Percentiles rank a stretch among this genome's conserved stretches.
Evolutionary conservation across 2,329 filamentous ascomycete genomes (phyloP).

Genomic region (Pezicula neosporulosa): DNA sequence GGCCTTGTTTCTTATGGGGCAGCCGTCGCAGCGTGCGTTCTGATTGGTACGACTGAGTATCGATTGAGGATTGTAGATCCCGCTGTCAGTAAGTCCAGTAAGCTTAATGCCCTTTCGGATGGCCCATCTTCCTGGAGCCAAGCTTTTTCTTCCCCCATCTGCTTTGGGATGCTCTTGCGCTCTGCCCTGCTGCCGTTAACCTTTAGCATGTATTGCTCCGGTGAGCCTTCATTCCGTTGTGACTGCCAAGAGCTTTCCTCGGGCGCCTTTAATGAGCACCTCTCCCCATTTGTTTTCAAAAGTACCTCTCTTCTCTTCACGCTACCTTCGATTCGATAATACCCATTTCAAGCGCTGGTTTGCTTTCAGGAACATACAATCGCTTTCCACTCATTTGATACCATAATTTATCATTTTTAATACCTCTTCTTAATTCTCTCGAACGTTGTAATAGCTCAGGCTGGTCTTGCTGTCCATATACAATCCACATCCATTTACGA

Average conservation of each 20-base stretch:
- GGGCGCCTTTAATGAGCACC: not conserved
- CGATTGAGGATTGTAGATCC: constrained; percentile 2
- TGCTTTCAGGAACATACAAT: constrained; percentile 27
- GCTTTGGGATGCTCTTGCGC: not conserved
- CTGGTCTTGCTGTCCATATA: constrained; percentile 26
- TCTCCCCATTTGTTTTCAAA: constrained; percentile 11
- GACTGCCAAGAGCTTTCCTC: constrained; percentile 7
- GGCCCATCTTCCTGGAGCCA: constrained; percentile 12
- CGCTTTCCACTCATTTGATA: constrained; percentile 21
- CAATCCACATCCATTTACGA: constrained; percentile 2
- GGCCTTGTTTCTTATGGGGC: not conserved
- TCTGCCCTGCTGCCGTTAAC: not conserved
- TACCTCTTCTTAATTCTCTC: constrained; percentile 14
- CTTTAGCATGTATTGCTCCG: constrained; percentile 11
- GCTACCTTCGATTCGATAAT: constrained; percentile 15
- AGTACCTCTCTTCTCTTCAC: constrained; percentile 9
- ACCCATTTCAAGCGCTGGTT: constrained; percentile 28
- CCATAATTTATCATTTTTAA: constrained; percentile 10
- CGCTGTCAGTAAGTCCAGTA: constrained; percentile 7
- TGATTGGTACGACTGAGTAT: too few species aligned
- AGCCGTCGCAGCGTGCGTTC: not conserved
- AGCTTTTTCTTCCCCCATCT: constrained; percentile 10
- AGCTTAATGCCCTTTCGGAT: constrained; percentile 18
- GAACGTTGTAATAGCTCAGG: constrained; percentile 23
- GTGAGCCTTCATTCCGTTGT: constrained; percentile 19